These are phyloP conservation scores for Penicillium sp. DNA, from an alignment of 2,329 filamentous ascomycete genomes.

Conservation along the genomic window DNA sequence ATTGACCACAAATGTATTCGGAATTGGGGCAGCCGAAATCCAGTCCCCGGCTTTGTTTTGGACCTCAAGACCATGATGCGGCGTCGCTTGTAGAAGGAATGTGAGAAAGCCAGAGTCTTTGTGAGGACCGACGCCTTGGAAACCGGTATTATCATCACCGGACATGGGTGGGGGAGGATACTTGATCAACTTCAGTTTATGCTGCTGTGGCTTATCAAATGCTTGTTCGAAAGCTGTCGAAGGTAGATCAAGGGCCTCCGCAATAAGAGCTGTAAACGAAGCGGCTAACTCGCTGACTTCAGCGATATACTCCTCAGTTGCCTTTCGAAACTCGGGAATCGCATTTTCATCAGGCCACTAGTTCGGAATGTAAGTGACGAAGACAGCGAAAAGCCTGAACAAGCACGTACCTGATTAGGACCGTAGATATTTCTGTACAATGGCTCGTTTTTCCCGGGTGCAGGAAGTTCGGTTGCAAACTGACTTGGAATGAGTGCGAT, in stretches of 20 bases:
- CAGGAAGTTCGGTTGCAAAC: constrained; percentile 37
- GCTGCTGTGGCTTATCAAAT: constrained; percentile 33
- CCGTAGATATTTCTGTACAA: constrained; percentile 34
- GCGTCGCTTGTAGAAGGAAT: constrained; percentile 44
- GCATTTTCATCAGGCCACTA: constrained; percentile 34
- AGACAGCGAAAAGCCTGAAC: background rate
- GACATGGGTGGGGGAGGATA: constrained; percentile 38
- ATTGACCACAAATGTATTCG: constrained; percentile 47
- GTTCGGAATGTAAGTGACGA: background rate
- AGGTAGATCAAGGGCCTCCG: constrained; percentile 31
- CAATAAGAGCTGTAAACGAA: constrained; percentile 28
- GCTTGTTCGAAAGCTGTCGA: constrained; percentile 28
- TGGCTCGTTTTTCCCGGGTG: constrained; percentile 31
- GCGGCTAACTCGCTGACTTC: constrained; percentile 24
- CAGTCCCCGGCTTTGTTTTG: constrained; percentile 46
- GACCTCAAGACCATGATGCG: constrained; percentile 45
- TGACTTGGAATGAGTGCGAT: constrained; percentile 28
- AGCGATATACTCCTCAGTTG: constrained; percentile 29
- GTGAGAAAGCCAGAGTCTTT: constrained; percentile 50
- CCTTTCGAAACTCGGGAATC: constrained; percentile 30
- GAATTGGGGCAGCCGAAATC: constrained; percentile 44
- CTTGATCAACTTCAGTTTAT: constrained; percentile 40
- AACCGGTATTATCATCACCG: constrained; percentile 23
- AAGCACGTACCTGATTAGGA: constrained; percentile 30
- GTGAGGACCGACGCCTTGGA: constrained; percentile 43